phyloP scores from a whole-genome alignment of 2,329 filamentous ascomycete species.

The Cytospora paraplurivora region DNA sequence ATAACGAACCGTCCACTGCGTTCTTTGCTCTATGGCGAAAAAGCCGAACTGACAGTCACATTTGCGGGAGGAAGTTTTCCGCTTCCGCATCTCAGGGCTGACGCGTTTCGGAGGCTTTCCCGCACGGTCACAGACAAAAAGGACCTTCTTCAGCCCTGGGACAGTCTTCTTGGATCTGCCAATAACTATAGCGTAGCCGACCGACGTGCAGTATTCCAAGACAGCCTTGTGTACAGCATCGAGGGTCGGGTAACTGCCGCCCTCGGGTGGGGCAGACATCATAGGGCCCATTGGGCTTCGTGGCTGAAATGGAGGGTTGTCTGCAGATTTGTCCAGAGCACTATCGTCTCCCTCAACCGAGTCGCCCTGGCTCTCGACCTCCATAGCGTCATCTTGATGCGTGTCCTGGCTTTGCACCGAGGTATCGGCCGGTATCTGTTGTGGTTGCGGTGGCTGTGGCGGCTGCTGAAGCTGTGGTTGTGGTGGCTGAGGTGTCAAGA shows the following conservation, averaged over 20 bases:
- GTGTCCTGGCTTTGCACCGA: conserved; percentile 41
- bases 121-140: conserved; percentile 67
- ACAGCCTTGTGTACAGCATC: conserved; percentile 67
- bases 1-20: conserved; percentile 68
- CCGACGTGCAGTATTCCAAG: conserved; percentile 65
- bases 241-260: conserved; percentile 64
- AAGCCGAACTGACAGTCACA: conserved; percentile 72
- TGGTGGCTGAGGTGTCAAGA: conserved; percentile 29
- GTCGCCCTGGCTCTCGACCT: conserved; percentile 54
- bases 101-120: conserved; percentile 64
- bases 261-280: conserved; percentile 66
- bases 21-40: conserved; percentile 68
- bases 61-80: conserved; percentile 68
- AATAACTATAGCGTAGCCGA: conserved; percentile 69
- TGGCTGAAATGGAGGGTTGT: conserved; percentile 51
- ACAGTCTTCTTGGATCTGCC: conserved; percentile 69
- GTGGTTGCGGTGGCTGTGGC: conserved; percentile 34
- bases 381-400: conserved; percentile 53
- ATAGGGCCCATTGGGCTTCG: conserved; percentile 58
- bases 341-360: conserved; percentile 47
- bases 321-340: conserved; percentile 51
- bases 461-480: conserved; percentile 29
- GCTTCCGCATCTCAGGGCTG: conserved; percentile 65
- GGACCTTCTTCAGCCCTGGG: conserved; percentile 66
- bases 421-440: conserved; percentile 34